Conservation (phyloP, 2,329 filamentous ascomycete species). For the Phaeosphaeriaceae sp. region DNA sequence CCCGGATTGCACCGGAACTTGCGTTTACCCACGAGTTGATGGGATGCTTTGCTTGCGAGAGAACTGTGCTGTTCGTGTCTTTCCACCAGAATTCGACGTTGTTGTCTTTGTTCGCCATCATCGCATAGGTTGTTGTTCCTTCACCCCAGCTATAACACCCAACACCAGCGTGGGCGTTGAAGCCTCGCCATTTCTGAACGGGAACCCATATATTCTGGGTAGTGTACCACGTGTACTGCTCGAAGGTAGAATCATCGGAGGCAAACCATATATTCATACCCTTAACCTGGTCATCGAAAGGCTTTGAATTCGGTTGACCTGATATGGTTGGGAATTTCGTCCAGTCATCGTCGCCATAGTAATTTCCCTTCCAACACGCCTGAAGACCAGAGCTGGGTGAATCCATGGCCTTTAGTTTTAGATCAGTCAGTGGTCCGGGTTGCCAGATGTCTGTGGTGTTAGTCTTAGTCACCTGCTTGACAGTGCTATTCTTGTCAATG, state of each 20-base stretch:
- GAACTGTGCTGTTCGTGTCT: constrained; percentile 47
- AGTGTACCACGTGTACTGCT: constrained; percentile 51
- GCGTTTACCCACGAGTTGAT: constrained; percentile 50
- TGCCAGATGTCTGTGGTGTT: constrained; percentile 51
- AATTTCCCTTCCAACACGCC: constrained; percentile 78
- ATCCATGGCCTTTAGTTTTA: constrained; percentile 86
- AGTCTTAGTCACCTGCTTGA: constrained; percentile 49
- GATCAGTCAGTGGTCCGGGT: constrained; percentile 62
- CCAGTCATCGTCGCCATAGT: constrained; percentile 50
- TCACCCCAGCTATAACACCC: constrained; percentile 54
- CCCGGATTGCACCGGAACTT: constrained; percentile 34
- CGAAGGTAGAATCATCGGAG: constrained; percentile 47
- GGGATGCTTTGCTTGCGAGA: constrained; percentile 41
- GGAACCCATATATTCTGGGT: constrained; percentile 46
- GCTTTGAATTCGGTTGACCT: constrained; percentile 31
- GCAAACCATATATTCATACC: constrained; percentile 57
- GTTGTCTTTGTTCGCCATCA: constrained; percentile 51
- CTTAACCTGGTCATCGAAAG: constrained; percentile 29
- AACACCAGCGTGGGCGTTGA: constrained; percentile 53
- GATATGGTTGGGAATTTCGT: constrained; percentile 43
- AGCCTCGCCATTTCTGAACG: constrained; percentile 46
- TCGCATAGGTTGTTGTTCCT: constrained; percentile 50
- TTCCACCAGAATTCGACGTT: constrained; percentile 54
- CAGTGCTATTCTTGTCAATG: constrained; percentile 47
- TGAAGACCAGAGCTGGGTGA: constrained; percentile 88